phyloP scores from a whole-genome alignment of 768 basidiomycete species.

The Hydnum rufescens region DNA sequence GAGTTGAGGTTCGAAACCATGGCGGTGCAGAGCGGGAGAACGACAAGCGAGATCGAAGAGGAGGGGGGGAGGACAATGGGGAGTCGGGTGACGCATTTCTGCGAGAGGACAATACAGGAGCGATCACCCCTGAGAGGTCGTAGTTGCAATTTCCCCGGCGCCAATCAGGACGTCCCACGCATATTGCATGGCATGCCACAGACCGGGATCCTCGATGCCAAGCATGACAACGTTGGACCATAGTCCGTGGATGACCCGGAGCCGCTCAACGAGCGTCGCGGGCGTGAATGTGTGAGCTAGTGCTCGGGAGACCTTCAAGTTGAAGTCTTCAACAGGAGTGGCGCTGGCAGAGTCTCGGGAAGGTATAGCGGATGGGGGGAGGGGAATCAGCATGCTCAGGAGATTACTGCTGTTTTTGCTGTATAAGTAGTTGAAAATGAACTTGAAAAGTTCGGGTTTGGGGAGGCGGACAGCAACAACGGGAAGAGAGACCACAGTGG shows the following conservation, averaged over 20 bases:
- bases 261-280: constrained; percentile 29
- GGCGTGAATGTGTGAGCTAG: constrained; percentile 18
- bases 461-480: constrained; percentile 45
- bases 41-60: too few relatives aligned
- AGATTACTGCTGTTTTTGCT: constrained; percentile 34
- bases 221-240: constrained; percentile 55
- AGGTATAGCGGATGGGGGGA: constrained; percentile 13
- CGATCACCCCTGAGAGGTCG: background rate
- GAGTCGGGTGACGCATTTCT: constrained; percentile 8
- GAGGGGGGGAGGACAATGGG: too few relatives aligned
- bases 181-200: constrained; percentile 49
- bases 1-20: too few relatives aligned
- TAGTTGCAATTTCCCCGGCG: constrained; percentile 21
- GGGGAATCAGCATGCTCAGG: constrained; percentile 28
- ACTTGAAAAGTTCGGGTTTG: constrained; percentile 37
- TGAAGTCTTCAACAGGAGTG: constrained; percentile 25
- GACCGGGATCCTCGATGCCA: constrained; percentile 40
- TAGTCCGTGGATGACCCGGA: constrained; percentile 35
- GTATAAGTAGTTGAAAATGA: constrained; percentile 46
- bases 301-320: background rate
- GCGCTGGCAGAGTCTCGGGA: constrained; percentile 22
- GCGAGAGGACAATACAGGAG: too few relatives aligned
- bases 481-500: constrained; percentile 29
- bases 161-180: constrained; percentile 49
- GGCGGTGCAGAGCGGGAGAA: too few relatives aligned